phyloP scores from a whole-genome alignment of 352 stramenopile genomes.

The Phytophthora ramorum region DNA sequence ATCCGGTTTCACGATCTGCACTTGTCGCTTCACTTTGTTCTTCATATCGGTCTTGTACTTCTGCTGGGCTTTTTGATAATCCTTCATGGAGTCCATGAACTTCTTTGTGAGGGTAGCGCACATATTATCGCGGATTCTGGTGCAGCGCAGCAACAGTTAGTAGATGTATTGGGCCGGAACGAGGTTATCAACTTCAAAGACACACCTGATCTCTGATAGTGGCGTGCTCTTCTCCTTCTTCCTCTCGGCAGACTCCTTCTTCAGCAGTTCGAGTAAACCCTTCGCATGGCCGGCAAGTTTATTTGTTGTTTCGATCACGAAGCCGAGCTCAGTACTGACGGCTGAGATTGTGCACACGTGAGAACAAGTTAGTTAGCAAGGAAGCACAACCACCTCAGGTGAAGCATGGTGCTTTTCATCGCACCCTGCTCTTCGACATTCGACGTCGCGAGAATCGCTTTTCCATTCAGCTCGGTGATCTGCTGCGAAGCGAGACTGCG shows the following conservation, averaged over 20 bases:
- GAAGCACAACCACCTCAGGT: background rate
- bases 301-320: constrained; percentile 94
- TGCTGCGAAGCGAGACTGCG: constrained; percentile 87
- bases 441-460: constrained; percentile 94
- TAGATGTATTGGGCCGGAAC: background rate
- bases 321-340: constrained; percentile 91
- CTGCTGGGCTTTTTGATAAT: constrained; percentile 97
- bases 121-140: constrained; percentile 97
- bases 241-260: constrained; percentile 95
- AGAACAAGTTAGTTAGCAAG: constrained; percentile 1
- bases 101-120: constrained; percentile 97
- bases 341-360: constrained; percentile 30
- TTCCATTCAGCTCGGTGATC: constrained; percentile 94
- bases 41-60: constrained; percentile 99
- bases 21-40: constrained; percentile 97
- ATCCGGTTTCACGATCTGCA: constrained; percentile 98
- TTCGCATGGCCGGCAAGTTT: constrained; percentile 93
- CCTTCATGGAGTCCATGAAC: constrained; percentile 99
- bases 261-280: constrained; percentile 85
- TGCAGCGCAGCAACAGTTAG: constrained; percentile 5
- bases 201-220: constrained; percentile 72
- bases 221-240: constrained; percentile 91
- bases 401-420: background rate
- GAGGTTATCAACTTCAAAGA: background rate
- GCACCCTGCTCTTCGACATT: constrained; percentile 90